A percentile compares a stretch with the other conserved stretches of the same genome.
Conservation (phyloP, 2,329 filamentous ascomycete genomes). For the Colletotrichum chlorophyti region DNA sequence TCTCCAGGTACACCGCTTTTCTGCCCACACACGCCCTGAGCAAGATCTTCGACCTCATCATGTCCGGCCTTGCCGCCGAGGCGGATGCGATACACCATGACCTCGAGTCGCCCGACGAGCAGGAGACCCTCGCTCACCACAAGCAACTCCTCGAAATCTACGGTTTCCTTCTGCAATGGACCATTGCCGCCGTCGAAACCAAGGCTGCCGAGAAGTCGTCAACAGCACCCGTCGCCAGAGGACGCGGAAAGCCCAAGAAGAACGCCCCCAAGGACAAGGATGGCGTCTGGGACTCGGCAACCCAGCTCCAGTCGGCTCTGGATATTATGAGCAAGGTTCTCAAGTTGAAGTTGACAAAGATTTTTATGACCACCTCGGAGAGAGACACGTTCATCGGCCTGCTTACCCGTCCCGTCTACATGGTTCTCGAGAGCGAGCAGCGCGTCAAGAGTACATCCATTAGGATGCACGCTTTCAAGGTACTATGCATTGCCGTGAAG, state of each 20-base stretch:
- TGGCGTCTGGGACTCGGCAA: conserved; percentile 84
- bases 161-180: conserved; percentile 94
- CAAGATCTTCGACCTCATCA: conserved; percentile 91
- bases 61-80: conserved; percentile 84
- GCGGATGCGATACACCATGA: conserved; percentile 86
- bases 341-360: conserved; percentile 88
- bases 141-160: conserved; percentile 94
- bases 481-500: conserved; percentile 94
- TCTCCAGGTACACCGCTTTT: conserved; percentile 79
- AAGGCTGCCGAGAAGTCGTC: conserved; percentile 91
- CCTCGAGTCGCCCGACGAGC: conserved; percentile 85
- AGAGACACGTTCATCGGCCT: conserved; percentile 93
- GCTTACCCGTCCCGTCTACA: conserved; percentile 90
- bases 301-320: conserved; percentile 85
- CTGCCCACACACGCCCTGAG: conserved; percentile 84
- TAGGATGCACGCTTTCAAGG: conserved; percentile 96
- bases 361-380: conserved; percentile 96
- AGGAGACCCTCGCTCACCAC: conserved; percentile 84
- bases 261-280: conserved; percentile 72
- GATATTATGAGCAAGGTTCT: conserved; percentile 96
- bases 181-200: conserved; percentile 90
- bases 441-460: conserved; percentile 88
- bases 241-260: conserved; percentile 80
- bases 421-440: conserved; percentile 92
- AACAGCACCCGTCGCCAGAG: conserved; percentile 71